Base-by-base conservation (phyloP, 805 yeast genomes). In the Teunomyces barrocoloradensis region DNA sequence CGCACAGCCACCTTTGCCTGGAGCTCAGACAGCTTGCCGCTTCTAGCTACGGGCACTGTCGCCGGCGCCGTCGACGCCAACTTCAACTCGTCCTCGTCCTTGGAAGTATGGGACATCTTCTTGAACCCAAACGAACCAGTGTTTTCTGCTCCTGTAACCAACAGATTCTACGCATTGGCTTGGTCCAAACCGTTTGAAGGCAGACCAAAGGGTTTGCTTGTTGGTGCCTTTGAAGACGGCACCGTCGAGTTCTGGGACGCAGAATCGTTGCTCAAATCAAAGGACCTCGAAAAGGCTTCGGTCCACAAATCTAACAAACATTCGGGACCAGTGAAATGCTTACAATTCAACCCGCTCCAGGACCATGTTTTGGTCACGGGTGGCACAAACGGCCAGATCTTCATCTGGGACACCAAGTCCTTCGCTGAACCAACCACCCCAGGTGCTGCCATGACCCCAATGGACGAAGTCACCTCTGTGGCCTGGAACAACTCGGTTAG, bases 1-100 rank as follows among this genome's bases (percentile, higher is more conserved):
- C 79, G 89, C 57, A 88, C 97, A 11, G 91, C 97, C 44, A 84
- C 96, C n/a, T 89, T 94, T 71, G 96, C 98, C 38, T 92, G 98
- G 97, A 88, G 96, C 40, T 80, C 84, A 54, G 87, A 81, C 55
- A 65, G 75, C 36, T 69, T 82, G 51, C 97, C 97, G 13, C 68
- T 80, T 45, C 64, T 94, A 54, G 97, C 90, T 18, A 81, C 96
- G 1, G 99, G 97, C 18, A 87, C 97, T 0, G 87, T 89, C n/a
- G 91, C 98, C 0, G 98, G 98, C 6, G 95, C 97, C 11, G 86
- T 94, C 57, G 97, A 89, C 63, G 87, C 87, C 37, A 83, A 85
- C 62, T 91, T 91, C 66, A 83, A 91, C 35, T 82, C 94, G 17
- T 77, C 83, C 25, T 82, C 97, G 1, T 68, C 78, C n/a, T 70